These are phyloP conservation scores for Elongisporangium undulatum DNA, from an alignment of 352 stramenopile genomes.

Conservation along the genomic window DNA sequence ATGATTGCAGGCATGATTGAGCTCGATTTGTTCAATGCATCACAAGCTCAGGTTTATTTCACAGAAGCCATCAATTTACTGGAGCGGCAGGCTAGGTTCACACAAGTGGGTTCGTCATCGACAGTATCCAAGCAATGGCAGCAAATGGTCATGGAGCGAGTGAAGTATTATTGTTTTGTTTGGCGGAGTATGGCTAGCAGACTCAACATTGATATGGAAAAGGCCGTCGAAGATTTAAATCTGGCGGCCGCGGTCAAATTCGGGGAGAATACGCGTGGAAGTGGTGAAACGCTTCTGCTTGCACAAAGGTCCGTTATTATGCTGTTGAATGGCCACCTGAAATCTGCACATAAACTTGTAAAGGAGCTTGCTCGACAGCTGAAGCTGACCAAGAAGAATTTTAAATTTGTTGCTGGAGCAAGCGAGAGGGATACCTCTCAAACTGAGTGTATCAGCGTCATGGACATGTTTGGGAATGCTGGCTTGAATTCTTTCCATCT, in stretches of 20 bases:
- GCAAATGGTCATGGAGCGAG: constrained; percentile 24
- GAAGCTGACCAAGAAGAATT: constrained; percentile 3
- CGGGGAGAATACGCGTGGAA: constrained; percentile 6
- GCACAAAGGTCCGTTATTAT: constrained; percentile 43
- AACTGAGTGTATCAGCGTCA: constrained; percentile 15
- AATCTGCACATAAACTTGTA: constrained; percentile 42
- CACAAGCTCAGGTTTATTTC: constrained; percentile 29
- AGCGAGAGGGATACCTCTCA: not conserved
- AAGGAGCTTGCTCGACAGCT: constrained; percentile 41
- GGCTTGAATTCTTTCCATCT: constrained; percentile 45
- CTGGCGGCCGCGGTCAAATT: constrained; percentile 27
- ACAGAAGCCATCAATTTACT: constrained; percentile 33
- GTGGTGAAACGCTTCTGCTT: constrained; percentile 29
- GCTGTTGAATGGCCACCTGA: constrained; percentile 50
- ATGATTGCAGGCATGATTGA: constrained; percentile 52
- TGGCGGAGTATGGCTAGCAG: constrained; percentile 39
- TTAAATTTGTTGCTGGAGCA: not conserved
- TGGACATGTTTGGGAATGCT: constrained; percentile 43
- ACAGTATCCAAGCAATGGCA: constrained; percentile 26
- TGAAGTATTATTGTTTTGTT: constrained; percentile 51
- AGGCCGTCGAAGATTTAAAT: constrained; percentile 51
- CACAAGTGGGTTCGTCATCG: constrained; percentile 1
- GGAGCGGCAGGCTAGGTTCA: constrained; percentile 3
- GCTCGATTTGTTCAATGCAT: constrained; percentile 40
- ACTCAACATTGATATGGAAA: constrained; percentile 44